A percentile compares a stretch with the other conserved stretches of the same genome.
Conservation (phyloP, 2,329 filamentous ascomycete genomes). For the Phyllachora maydis region DNA sequence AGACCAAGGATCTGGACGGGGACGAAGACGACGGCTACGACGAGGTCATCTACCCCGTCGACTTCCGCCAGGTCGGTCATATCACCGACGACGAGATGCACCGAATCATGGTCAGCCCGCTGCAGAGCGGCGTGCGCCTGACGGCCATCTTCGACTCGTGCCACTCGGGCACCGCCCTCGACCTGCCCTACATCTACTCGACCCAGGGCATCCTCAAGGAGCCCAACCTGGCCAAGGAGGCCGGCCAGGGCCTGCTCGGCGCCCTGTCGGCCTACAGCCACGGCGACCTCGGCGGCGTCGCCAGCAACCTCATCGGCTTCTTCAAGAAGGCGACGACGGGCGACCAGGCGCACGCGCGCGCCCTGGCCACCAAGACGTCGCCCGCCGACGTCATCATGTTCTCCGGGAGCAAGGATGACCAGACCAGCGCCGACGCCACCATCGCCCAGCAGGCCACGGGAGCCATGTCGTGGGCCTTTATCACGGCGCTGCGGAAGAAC, state of each 20-base stretch:
- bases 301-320: slow-evolving; percentile 59
- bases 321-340: slow-evolving; percentile 78
- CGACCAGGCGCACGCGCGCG: slow-evolving; percentile 61
- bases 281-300: slow-evolving; percentile 68
- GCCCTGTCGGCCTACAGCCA: slow-evolving; percentile 36
- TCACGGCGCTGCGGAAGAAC: slow-evolving; percentile 83
- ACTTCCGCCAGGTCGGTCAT: slow-evolving; percentile 60
- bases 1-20: slow-evolving; percentile 58
- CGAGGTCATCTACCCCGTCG: slow-evolving; percentile 68
- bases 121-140: slow-evolving; percentile 32
- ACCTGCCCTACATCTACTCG: slow-evolving; percentile 48
- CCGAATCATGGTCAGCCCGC: slow-evolving; percentile 42
- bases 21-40: slow-evolving; percentile 70
- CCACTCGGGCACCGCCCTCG: slow-evolving; percentile 44
- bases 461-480: slow-evolving; percentile 97
- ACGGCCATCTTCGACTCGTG: slow-evolving; percentile 47
- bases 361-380: slow-evolving; percentile 75
- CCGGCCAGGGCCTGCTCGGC: slow-evolving; percentile 39
- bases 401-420: slow-evolving; percentile 89
- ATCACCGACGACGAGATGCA: slow-evolving; percentile 77
- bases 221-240: slow-evolving; percentile 47
- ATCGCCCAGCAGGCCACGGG: slow-evolving; percentile 83
- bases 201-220: slow-evolving; percentile 49
- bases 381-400: slow-evolving; percentile 95
- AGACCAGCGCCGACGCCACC: slow-evolving; percentile 89